Evolutionary conservation across 2,329 filamentous ascomycete species (phyloP).

Genomic region (Colletotrichum sublineola): DNA sequence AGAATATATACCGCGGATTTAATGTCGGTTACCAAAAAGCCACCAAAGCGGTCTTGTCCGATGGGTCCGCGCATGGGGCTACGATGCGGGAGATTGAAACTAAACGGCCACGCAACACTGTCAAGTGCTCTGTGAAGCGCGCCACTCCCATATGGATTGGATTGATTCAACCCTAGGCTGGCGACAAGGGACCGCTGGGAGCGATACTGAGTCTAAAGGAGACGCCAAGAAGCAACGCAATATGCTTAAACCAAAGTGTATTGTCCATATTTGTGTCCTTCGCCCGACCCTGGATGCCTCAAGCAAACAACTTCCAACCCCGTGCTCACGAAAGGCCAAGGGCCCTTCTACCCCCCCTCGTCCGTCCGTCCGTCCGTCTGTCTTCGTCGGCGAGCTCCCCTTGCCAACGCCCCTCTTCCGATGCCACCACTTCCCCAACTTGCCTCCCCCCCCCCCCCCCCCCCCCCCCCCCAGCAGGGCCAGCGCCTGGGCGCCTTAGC

Average conservation of each 20-base stretch:
- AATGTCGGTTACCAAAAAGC: neutral
- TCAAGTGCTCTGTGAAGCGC: conserved; percentile 31
- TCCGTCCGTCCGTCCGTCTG: conserved; percentile 46
- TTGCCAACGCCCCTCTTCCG: conserved; percentile 24
- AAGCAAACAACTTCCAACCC: conserved; percentile 23
- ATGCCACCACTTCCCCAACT: conserved; percentile 36
- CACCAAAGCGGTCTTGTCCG: conserved; percentile 5
- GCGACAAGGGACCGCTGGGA: neutral
- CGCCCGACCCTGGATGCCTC: conserved; percentile 21
- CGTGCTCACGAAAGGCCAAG: conserved; percentile 13
- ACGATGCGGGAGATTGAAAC: conserved; percentile 20
- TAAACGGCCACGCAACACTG: conserved; percentile 37
- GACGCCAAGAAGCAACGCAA: conserved; percentile 30
- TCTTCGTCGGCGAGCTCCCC: conserved; percentile 60
- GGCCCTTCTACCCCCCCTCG: neutral
- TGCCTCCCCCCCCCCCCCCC: neutral
- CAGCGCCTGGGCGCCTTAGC: conserved; percentile 30
- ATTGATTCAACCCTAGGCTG: conserved; percentile 29
- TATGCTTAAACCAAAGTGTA: conserved; percentile 34
- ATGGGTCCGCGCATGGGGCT: conserved; percentile 15
- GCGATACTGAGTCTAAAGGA: neutral
- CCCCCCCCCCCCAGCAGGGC: conserved; percentile 3
- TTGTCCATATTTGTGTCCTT: conserved; percentile 30
- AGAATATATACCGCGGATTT: conserved; percentile 24
- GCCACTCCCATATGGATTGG: conserved; percentile 33